These are phyloP conservation scores for Arachnopeziza araneosa DNA, from an alignment of 2,329 filamentous ascomycete genomes.

Conservation along the genomic window DNA sequence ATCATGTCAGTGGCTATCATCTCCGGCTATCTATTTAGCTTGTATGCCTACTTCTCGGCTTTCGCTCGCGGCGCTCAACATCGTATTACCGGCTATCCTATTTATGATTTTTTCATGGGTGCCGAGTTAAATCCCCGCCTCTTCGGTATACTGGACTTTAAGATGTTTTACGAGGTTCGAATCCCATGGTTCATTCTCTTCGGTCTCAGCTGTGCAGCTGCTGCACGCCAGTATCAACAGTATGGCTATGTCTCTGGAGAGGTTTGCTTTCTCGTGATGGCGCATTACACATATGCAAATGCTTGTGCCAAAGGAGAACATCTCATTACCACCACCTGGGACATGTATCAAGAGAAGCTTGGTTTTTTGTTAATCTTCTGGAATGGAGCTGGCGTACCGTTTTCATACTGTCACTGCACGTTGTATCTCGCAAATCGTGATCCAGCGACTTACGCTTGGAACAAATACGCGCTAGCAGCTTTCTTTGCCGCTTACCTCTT, in stretches of 20 bases:
- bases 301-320: constrained; percentile 90
- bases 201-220: constrained; percentile 67
- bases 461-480: constrained; percentile 55
- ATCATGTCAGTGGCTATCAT: constrained; percentile 88
- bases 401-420: constrained; percentile 82
- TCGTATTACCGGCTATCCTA: constrained; percentile 76
- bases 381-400: constrained; percentile 84
- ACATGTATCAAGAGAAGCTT: constrained; percentile 58
- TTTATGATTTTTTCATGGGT: constrained; percentile 89
- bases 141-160: constrained; percentile 78
- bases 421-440: constrained; percentile 76
- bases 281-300: constrained; percentile 86
- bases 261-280: constrained; percentile 76
- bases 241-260: constrained; percentile 83
- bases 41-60: constrained; percentile 81
- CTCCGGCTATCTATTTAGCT: constrained; percentile 78
- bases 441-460: constrained; percentile 69
- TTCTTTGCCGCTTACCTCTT: constrained; percentile 66
- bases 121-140: constrained; percentile 80
- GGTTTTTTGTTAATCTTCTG: constrained; percentile 97
- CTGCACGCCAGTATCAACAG: constrained; percentile 72
- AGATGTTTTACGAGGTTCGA: constrained; percentile 92
- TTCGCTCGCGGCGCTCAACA: constrained; percentile 74
- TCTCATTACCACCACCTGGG: constrained; percentile 77
- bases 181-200: constrained; percentile 88